phyloP scores from a whole-genome alignment of 2,329 filamentous ascomycete genomes.

The Stenocarpella maydis region DNA sequence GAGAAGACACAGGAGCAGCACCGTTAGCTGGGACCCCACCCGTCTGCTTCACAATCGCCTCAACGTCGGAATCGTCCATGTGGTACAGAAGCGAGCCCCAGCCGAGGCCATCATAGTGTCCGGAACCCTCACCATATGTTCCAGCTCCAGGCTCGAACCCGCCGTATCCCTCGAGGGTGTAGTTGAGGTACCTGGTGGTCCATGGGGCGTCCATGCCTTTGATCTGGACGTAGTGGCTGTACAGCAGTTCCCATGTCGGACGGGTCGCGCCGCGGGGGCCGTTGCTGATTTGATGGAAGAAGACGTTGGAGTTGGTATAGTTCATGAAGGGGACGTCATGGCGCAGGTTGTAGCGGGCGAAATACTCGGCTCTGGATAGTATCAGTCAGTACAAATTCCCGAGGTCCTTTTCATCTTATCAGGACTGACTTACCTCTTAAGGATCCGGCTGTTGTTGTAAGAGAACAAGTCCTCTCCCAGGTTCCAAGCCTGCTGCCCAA shows the following conservation, averaged over 20 bases:
- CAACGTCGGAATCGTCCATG: conserved; percentile 27
- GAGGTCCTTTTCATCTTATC: no score
- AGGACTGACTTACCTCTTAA: conserved; percentile 27
- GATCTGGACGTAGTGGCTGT: conserved; percentile 38
- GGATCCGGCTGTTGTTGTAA: conserved; percentile 41
- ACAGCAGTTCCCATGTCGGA: conserved; percentile 38
- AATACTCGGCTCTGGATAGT: conserved; percentile 36
- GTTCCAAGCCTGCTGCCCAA: conserved; percentile 52
- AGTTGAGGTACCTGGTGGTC: conserved; percentile 37
- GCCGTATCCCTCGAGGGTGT: conserved; percentile 28
- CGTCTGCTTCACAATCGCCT: not conserved
- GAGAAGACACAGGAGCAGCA: not conserved
- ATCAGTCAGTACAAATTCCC: not conserved
- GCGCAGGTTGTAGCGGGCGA: conserved; percentile 39
- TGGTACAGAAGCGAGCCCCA: conserved; percentile 36
- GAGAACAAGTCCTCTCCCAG: conserved; percentile 33
- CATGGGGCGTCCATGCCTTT: conserved; percentile 38
- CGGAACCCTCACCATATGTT: conserved; percentile 25
- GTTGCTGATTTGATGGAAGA: conserved; percentile 33
- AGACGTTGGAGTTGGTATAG: conserved; percentile 39
- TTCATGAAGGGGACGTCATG: conserved; percentile 37
- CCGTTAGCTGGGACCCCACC: not conserved
- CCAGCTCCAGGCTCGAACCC: conserved; percentile 35
- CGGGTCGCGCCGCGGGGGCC: conserved; percentile 36
- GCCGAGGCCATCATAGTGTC: conserved; percentile 33